Evolutionary conservation across 2,329 filamentous ascomycete genomes (phyloP).

Genomic region (Furcasterigmium sp.): DNA sequence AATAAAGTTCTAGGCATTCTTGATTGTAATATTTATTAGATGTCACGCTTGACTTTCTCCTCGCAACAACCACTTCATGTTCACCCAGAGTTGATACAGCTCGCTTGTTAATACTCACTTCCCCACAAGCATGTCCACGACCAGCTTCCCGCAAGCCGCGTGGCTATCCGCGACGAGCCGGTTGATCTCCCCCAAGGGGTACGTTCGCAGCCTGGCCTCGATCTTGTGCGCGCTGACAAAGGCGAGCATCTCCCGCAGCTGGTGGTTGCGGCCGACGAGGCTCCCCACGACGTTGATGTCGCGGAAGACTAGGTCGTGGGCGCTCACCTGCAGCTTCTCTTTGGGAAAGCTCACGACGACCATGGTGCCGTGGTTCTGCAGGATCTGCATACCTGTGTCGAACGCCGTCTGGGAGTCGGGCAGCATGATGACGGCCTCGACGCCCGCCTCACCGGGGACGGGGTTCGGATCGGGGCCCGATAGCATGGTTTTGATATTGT

Average conservation of each 20-base stretch:
- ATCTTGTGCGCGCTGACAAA: neutral
- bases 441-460: neutral
- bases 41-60: too few species aligned
- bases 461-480: neutral
- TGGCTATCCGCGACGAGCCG: neutral
- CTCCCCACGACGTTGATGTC: neutral
- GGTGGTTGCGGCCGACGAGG: neutral
- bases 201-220: neutral
- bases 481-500: neutral
- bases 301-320: neutral
- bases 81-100: too few species aligned
- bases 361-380: neutral
- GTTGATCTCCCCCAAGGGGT: neutral
- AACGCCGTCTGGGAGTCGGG: neutral
- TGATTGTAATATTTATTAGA: too few species aligned
- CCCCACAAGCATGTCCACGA: conserved; percentile 1
- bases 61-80: too few species aligned
- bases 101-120: too few species aligned
- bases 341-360: conserved; percentile 1
- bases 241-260: neutral
- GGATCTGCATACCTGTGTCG: neutral
- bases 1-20: too few species aligned
- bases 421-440: neutral
- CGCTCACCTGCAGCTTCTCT: neutral
- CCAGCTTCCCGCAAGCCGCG: neutral